Percentiles rank a stretch among this genome's conserved stretches.
Conservation (phyloP, 2,329 filamentous ascomycete species). For the Paecilomyces formosus region DNA sequence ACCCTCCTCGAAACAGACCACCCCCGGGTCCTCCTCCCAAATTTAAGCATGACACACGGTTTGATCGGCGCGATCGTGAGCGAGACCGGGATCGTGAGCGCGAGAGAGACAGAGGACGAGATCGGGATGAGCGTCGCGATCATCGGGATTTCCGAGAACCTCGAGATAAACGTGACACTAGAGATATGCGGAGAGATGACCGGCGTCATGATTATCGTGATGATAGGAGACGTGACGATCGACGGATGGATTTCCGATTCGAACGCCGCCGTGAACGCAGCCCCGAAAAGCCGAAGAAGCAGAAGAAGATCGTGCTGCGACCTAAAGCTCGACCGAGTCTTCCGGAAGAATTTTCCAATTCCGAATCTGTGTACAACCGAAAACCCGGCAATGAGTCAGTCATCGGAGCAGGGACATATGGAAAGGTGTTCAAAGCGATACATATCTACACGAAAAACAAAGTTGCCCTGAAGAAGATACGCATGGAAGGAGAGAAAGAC, state of each 20-base stretch:
- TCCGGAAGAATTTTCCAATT: slow-evolving; percentile 62
- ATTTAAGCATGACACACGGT: slow-evolving; percentile 33
- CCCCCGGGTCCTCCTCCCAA: slow-evolving; percentile 28
- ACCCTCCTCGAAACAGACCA: slow-evolving; percentile 31
- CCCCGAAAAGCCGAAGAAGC: slow-evolving; percentile 46
- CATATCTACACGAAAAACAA: slow-evolving; percentile 68
- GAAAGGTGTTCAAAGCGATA: slow-evolving; percentile 88
- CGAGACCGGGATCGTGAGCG: slow-evolving; percentile 29
- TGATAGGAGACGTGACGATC: slow-evolving; percentile 30
- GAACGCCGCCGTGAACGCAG: slow-evolving; percentile 45
- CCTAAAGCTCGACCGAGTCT: slow-evolving; percentile 65
- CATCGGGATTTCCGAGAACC: slow-evolving; percentile 26
- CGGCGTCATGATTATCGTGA: slow-evolving; percentile 33
- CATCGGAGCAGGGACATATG: slow-evolving; percentile 90
- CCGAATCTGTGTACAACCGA: slow-evolving; percentile 85
- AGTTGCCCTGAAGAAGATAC: slow-evolving; percentile 93
- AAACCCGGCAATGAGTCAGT: slow-evolving; percentile 98
- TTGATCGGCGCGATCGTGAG: slow-evolving; percentile 37
- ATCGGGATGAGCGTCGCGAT: slow-evolving; percentile 21
- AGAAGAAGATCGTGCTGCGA: slow-evolving; percentile 62
- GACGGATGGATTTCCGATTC: slow-evolving; percentile 22
- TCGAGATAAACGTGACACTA: slow-evolving; percentile 22
- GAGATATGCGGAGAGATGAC: slow-evolving; percentile 29
- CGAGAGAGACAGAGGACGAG: slow-evolving; percentile 7
- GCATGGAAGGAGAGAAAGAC: slow-evolving; percentile 99